These are phyloP conservation scores for Scalesia atractyloides DNA, from an alignment of 129 eudicot genomes.

Conservation along the genomic window DNA sequence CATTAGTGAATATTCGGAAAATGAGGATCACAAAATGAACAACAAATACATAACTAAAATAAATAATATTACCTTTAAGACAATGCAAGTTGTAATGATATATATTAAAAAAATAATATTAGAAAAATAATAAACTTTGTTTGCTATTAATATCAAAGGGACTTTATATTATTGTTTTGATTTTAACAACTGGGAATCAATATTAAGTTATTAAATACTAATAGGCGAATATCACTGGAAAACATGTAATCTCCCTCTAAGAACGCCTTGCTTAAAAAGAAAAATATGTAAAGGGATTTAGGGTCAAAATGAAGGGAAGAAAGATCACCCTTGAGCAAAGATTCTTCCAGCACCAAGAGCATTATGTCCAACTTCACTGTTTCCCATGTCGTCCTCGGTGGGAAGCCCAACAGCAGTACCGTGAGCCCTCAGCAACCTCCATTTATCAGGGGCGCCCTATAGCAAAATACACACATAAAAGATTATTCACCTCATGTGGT, in stretches of 20 bases:
- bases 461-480: slow-evolving; percentile 10
- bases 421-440: slow-evolving; percentile 92
- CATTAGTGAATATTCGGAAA: neutral
- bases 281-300: neutral
- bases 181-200: neutral
- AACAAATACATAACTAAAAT: neutral
- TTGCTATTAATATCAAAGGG: neutral
- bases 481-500: slow-evolving; percentile 12
- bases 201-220: neutral
- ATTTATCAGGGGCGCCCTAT: slow-evolving; percentile 81
- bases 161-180: neutral
- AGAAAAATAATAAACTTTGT: no score
- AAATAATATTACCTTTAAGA: no score
- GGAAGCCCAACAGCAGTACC: slow-evolving; percentile 93
- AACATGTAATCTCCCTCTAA: slow-evolving; percentile 15
- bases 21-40: neutral
- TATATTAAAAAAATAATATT: no score
- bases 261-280: neutral
- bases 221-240: neutral
- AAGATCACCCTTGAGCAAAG: slow-evolving; percentile 80
- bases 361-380: slow-evolving; percentile 96
- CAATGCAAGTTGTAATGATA: no score
- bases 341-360: slow-evolving; percentile 96
- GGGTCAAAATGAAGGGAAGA: neutral
- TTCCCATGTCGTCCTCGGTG: slow-evolving; percentile 93